These are phyloP conservation scores for Anthoceros angustus DNA, from an alignment of 225 moss, liverwort and hornwort species.

Conservation along the genomic window DNA sequence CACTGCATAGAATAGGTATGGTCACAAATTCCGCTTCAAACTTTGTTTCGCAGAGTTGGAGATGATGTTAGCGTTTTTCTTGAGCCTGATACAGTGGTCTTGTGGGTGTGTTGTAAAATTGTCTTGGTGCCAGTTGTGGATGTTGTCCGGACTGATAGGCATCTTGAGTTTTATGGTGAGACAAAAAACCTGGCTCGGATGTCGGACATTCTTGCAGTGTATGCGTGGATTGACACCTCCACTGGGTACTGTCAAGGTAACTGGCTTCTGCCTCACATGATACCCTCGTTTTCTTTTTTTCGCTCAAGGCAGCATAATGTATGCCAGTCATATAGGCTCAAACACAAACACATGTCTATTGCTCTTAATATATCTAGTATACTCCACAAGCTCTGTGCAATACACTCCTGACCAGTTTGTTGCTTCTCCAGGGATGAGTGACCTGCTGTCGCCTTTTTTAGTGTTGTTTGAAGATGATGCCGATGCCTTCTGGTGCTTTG, in stretches of 20 bases:
- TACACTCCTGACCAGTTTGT: background rate
- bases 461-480: slow-evolving; percentile 78
- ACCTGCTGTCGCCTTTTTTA: slow-evolving; percentile 81
- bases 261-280: background rate
- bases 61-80: background rate
- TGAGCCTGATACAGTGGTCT: background rate
- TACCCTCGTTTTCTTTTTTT: background rate
- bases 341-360: too few species aligned
- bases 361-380: too few species aligned
- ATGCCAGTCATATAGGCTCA: too few species aligned
- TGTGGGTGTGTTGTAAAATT: background rate
- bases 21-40: background rate
- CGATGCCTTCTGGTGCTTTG: slow-evolving; percentile 95
- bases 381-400: background rate
- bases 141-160: slow-evolving; percentile 79
- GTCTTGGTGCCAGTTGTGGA: slow-evolving; percentile 39
- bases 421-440: slow-evolving; percentile 56
- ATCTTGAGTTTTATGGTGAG: slow-evolving; percentile 69
- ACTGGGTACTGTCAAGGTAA: slow-evolving; percentile 86
- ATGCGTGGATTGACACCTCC: slow-evolving; percentile 82
- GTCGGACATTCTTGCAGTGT: slow-evolving; percentile 91
- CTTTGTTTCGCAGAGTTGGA: background rate
- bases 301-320: too few species aligned
- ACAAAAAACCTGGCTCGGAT: slow-evolving; percentile 73
- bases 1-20: slow-evolving; percentile 64